Evolutionary conservation across 108 stramenopile species (phyloP), one percentile per base, ranked within the genome.

Genomic region (Schizochytrium sp.): DNA sequence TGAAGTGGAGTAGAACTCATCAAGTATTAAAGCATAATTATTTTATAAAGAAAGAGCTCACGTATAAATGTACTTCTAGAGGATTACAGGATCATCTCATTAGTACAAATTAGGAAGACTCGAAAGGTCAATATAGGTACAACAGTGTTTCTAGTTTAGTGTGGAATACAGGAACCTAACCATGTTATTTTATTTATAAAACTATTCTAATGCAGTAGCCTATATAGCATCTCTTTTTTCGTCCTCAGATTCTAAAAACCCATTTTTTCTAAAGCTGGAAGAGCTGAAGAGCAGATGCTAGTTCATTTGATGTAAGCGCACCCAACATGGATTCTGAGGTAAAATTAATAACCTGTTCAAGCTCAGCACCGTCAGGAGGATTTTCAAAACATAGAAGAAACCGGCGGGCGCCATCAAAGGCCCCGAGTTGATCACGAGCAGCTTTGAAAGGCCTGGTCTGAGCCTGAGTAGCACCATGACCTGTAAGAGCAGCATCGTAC

Each of bases 241-340:
- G 12, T 69, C 10, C 28, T 0, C 64, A 38, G 40, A 38, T 69
- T 69, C 44, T 58, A 8, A 28, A 28, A 28, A 28, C 28, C 28
- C 28, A 28, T 28, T 0, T 28, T 28, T 28, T 69, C 64, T 60
- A 69, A 7, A 69, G 64, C 10, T 69, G 64, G 64, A 83, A 83
- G 2, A 83, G 76, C 76, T 83, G 19, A 38, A 83, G 53, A n/a
- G 53, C 55, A 0, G 12, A n/a, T 10, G 47, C 76, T 13, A 83
- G 76, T 53, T 83, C 76, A 55, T 83, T 83, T n/a, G 76, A 10
- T 38, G 76, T 40, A n/a, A 83, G 49, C 15, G 76, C 76, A 47
- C 76, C 76, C 50, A 83, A 53, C 76, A 83, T 10, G 40, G 76
- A 49, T 3, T 83, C 50, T 17, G 50, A 55, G 3, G 53, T 40